Evolutionary conservation across 1,284 basidiomycete genomes (phyloP).

Genomic region (Athelia sp.): DNA sequence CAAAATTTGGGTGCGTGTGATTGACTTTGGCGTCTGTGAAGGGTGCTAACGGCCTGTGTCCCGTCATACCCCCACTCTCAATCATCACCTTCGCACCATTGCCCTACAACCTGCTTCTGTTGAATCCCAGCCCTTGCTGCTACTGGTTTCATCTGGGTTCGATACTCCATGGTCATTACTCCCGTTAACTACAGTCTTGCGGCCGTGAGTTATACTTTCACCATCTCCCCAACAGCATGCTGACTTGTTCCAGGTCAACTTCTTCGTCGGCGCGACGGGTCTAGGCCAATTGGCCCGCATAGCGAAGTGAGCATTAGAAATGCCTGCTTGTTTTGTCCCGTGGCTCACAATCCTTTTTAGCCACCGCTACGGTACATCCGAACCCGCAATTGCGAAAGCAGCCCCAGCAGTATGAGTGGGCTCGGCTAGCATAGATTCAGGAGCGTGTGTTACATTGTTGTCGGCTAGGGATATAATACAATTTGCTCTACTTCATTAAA

Average conservation of each 20-base stretch:
- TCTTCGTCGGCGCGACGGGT: constrained; percentile 92
- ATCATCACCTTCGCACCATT: not conserved
- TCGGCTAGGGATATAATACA: not conserved
- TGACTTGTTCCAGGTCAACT: constrained; percentile 69
- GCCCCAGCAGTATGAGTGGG: not conserved
- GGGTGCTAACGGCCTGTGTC: not conserved
- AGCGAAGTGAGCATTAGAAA: constrained; percentile 57
- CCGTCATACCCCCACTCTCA: too few species aligned
- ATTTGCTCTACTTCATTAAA: not conserved
- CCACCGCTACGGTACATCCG: not conserved
- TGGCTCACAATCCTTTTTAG: not conserved
- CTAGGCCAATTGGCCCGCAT: constrained; percentile 83
- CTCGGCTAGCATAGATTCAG: too few species aligned
- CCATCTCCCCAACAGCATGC: not conserved
- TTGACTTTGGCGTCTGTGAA: not conserved
- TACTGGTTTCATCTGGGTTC: constrained; percentile 97
- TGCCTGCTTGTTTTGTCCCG: constrained; percentile 1
- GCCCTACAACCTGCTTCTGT: not conserved
- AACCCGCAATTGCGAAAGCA: not conserved
- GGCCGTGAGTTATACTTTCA: constrained; percentile 51
- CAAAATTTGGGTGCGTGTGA: constrained; percentile 82
- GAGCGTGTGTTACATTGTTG: too few species aligned
- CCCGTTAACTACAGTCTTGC: constrained; percentile 97
- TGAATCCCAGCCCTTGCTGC: constrained; percentile 69
- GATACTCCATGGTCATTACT: constrained; percentile 95